Evolutionary conservation across 2,329 filamentous ascomycete species (phyloP), one percentile per base, ranked within the genome.

Genomic region (Aureobasidium sp.): DNA sequence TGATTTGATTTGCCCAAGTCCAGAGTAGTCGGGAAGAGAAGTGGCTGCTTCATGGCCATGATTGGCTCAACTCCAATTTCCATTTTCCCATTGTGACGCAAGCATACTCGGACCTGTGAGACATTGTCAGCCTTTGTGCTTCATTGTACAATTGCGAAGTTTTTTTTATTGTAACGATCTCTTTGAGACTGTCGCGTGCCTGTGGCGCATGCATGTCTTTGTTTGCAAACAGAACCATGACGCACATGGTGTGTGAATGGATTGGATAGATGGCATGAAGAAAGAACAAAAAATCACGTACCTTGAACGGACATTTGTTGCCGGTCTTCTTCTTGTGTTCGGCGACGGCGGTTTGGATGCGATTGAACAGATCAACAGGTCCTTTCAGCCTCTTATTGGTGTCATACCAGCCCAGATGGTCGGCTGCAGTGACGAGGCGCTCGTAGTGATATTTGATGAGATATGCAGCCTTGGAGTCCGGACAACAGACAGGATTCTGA

Each of bases 401-500:
- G 21, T 69, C 67, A 16, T 71, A 61, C 76, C 81, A 83, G 47
- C 76, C 70, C 66, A 83, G 80, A 66, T 80, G 74, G 64, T 76
- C 69, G 29, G 81, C 78, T 47, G 81, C 78, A 68, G 78, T 81
- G n/a, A 91, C 78, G 71, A 96, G 82, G 59, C 91, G 87, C 71
- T 92, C 88, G 83, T 65, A 69, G 72, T 96, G 91, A 67, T 87
- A 86, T 62, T 85, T 79, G 16, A 94, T 81, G 81, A 95, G 90
- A 73, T 95, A 95, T 67, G 90, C 0, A 86, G 83, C 9, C 85
- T 89, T 7, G 76, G 69, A 30, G 77, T 74, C 30, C 69, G 65
- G 67, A 76, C 69, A 71, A 47, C 79, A 86, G 21, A 78, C 82
- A 53, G 32, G 69, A 67, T 68, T 68, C 67, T 44, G 77, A 73